Percentiles rank a stretch among this genome's conserved stretches.
Evolutionary conservation across 306 rosid genomes (phyloP).

Genomic region (Medicago truncatula): MtrunA17r5.0-ANR NC_053046.1:4328001-4328500

Average conservation of each 20-base stretch:
- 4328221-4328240: background rate
- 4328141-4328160: slow-evolving; percentile 71
- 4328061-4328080: slow-evolving; percentile 82
- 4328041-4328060: slow-evolving; percentile 92
- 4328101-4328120: slow-evolving; percentile 91
- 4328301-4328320: background rate
- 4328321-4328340: background rate
- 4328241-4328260: background rate
- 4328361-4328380: too few species aligned
- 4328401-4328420: too few species aligned
- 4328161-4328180: too few species aligned
- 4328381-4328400: too few species aligned
- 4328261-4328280: background rate
- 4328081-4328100: slow-evolving; percentile 81
- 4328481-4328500: too few species aligned
- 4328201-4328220: background rate
- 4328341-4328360: too few species aligned
- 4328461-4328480: too few species aligned
- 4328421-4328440: too few species aligned
- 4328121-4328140: slow-evolving; percentile 82
- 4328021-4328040: slow-evolving; percentile 54
- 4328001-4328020: too few species aligned
- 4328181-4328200: too few species aligned
- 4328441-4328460: too few species aligned
- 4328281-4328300: too few species aligned